Evolutionary conservation across 495 filamentous ascomycete genomes (phyloP).

Genomic region (Penicillium bialowiezense): DNA sequence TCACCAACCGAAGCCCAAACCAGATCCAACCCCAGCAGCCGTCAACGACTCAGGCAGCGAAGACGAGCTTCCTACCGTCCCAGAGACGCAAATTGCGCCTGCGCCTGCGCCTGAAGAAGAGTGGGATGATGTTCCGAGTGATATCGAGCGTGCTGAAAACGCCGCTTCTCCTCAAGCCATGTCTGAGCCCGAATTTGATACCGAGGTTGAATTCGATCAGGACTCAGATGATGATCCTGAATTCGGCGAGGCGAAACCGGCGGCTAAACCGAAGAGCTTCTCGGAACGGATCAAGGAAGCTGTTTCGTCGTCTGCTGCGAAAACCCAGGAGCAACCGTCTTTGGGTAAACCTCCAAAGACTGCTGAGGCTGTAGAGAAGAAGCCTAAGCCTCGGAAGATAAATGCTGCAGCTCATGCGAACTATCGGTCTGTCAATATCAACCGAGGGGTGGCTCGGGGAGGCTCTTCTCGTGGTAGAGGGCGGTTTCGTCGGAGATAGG

Average conservation of each 20-base stretch:
- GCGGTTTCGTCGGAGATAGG: constrained; percentile 46
- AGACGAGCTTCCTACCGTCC: constrained; percentile 29
- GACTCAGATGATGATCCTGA: constrained; percentile 31
- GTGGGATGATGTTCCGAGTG: constrained; percentile 8
- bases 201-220: constrained; percentile 21
- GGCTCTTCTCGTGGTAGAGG: constrained; percentile 36
- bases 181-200: constrained; percentile 31
- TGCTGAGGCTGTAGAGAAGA: constrained; percentile 38
- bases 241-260: constrained; percentile 26
- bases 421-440: constrained; percentile 79
- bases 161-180: constrained; percentile 31
- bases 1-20: constrained; percentile 32
- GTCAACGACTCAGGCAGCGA: constrained; percentile 27
- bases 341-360: constrained; percentile 28
- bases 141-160: constrained; percentile 22
- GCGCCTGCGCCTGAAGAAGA: constrained; percentile 4
- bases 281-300: constrained; percentile 46
- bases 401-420: constrained; percentile 77
- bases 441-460: no score
- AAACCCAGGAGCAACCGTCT: constrained; percentile 30
- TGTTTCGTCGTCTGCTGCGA: constrained; percentile 21
- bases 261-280: constrained; percentile 35
- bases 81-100: constrained; percentile 32
- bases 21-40: constrained; percentile 20
- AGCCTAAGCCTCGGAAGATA: constrained; percentile 62